Evolutionary conservation across 495 filamentous ascomycete species (phyloP).

Genomic region (Lepidopterella palustris): DNA sequence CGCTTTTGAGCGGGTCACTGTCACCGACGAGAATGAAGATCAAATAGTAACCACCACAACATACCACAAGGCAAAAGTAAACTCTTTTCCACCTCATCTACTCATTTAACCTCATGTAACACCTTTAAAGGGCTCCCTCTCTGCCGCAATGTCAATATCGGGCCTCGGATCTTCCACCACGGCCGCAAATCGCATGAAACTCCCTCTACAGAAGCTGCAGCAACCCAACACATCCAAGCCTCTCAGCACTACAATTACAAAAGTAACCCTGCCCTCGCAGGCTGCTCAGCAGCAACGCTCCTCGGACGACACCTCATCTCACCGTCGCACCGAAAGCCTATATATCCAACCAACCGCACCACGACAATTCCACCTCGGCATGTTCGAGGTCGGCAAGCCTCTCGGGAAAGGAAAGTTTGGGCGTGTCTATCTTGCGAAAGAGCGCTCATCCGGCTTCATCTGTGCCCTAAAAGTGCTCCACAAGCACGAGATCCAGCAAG

Average conservation of each 20-base stretch:
- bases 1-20: constrained; percentile 37
- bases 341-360: constrained; percentile 54
- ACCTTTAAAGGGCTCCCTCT: constrained; percentile 31
- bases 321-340: constrained; percentile 36
- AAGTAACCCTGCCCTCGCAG: constrained; percentile 62
- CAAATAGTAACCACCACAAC: constrained; percentile 24
- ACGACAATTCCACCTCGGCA: constrained; percentile 85
- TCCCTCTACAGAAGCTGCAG: constrained; percentile 39
- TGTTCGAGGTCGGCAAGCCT: constrained; percentile 98
- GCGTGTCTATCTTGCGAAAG: constrained; percentile 89
- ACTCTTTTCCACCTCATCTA: neutral
- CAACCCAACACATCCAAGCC: constrained; percentile 26
- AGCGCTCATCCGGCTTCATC: constrained; percentile 81
- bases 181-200: constrained; percentile 36
- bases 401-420: constrained; percentile 98
- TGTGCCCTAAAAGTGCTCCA: constrained; percentile 96
- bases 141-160: constrained; percentile 33
- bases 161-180: constrained; percentile 29
- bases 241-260: constrained; percentile 40
- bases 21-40: constrained; percentile 39
- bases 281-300: constrained; percentile 49
- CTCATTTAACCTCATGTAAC: constrained; percentile 15
- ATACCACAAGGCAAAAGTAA: constrained; percentile 38
- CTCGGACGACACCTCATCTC: constrained; percentile 27
- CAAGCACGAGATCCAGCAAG: constrained; percentile 87